Evolutionary conservation across 495 filamentous ascomycete genomes (phyloP).

Genomic region (Penicillium manginii): DNA sequence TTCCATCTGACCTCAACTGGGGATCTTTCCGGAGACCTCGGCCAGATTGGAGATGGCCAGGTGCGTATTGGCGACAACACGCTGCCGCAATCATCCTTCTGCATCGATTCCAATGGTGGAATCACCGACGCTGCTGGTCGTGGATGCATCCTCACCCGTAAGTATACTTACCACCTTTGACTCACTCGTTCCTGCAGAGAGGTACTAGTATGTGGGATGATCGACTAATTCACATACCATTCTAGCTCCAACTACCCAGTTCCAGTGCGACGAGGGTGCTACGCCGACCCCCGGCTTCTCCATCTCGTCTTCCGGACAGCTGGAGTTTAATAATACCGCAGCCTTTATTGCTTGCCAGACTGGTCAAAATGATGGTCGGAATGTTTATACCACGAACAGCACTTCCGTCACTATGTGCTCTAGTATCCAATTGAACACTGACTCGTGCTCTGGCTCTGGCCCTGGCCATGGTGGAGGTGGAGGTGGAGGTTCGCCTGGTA

Average conservation of each 20-base stretch:
- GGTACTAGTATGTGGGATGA: too few relatives aligned
- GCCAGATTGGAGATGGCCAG: conserved; percentile 60
- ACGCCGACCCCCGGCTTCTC: conserved; percentile 49
- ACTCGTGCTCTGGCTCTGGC: conserved; percentile 46
- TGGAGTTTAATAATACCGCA: conserved; percentile 47
- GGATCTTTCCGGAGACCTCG: conserved; percentile 50
- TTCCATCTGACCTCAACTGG: conserved; percentile 55
- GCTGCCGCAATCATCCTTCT: conserved; percentile 43
- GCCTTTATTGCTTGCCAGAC: conserved; percentile 59
- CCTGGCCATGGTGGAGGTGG: conserved; percentile 11
- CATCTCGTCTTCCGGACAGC: conserved; percentile 49
- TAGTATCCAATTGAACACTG: conserved; percentile 50
- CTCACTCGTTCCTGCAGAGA: too few relatives aligned
- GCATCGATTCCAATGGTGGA: conserved; percentile 49
- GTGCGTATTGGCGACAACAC: conserved; percentile 51
- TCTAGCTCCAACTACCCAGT: conserved; percentile 59
- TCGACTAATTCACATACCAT: too few relatives aligned
- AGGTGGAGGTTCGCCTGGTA: not conserved
- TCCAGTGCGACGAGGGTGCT: conserved; percentile 65
- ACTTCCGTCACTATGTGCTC: conserved; percentile 49
- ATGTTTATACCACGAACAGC: conserved; percentile 55
- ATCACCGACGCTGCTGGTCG: conserved; percentile 57
- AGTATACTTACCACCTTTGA: too few relatives aligned
- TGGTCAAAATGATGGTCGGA: conserved; percentile 49
- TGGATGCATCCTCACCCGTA: conserved; percentile 63